These are phyloP conservation scores for Coemansia nantahalensis DNA, from an alignment of 192 early-diverging fungal genomes.

Conservation along the genomic window DNA sequence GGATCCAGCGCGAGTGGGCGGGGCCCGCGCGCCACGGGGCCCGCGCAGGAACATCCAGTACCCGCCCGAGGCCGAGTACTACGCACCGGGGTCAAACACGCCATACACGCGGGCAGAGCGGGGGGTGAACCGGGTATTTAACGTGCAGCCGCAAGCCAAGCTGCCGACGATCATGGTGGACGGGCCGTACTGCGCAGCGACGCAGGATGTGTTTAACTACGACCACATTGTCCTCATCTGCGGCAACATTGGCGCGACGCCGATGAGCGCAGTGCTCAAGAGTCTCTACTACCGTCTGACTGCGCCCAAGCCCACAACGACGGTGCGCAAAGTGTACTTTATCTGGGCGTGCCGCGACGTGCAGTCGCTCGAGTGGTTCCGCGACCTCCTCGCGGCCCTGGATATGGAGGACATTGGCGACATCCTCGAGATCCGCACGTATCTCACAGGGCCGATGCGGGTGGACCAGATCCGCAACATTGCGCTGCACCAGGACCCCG, in stretches of 20 bases:
- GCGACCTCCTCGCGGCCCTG: constrained; percentile 59
- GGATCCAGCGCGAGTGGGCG: constrained; percentile 3
- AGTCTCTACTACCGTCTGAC: constrained; percentile 60
- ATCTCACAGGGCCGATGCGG: constrained; percentile 59
- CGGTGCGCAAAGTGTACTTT: constrained; percentile 56
- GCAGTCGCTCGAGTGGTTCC: constrained; percentile 66
- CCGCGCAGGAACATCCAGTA: constrained; percentile 3
- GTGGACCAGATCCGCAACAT: constrained; percentile 63
- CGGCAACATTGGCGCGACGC: constrained; percentile 73
- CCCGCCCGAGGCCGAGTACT: constrained; percentile 25
- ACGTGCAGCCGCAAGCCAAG: background rate
- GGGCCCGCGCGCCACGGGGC: constrained; percentile 3
- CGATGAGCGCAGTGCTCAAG: constrained; percentile 69
- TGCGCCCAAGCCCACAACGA: constrained; percentile 2
- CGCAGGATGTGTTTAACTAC: constrained; percentile 71
- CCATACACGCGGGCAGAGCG: constrained; percentile 1
- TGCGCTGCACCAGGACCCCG: constrained; percentile 52
- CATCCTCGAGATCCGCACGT: constrained; percentile 64
- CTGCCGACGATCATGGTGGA: constrained; percentile 70
- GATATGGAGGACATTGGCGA: constrained; percentile 57
- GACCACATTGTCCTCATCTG: constrained; percentile 60
- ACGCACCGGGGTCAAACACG: background rate
- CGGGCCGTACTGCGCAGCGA: constrained; percentile 80
- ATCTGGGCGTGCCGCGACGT: constrained; percentile 67
- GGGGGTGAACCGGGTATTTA: constrained; percentile 16